A percentile compares a stretch with the other conserved stretches of the same genome.
Evolutionary conservation across 345 rosid genomes (phyloP).

Genomic region (Raphanus raphanistrum): DNA sequence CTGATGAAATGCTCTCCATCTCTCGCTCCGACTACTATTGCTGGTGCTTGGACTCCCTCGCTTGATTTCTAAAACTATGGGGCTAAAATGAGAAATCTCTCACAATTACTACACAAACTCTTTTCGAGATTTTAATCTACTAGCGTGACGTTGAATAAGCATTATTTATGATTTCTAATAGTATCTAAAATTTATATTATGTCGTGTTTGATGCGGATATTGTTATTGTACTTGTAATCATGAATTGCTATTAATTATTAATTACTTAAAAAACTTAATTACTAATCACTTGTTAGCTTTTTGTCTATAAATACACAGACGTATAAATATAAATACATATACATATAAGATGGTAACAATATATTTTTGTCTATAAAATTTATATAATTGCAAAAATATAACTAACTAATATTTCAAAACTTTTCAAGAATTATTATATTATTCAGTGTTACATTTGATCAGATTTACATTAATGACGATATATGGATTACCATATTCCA

Average conservation of each 20-base stretch:
- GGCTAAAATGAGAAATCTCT: neutral
- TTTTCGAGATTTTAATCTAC: neutral
- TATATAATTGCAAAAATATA: too few species aligned
- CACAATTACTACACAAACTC: neutral
- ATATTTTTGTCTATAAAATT: too few species aligned
- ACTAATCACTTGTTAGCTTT: neutral
- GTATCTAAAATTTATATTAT: neutral
- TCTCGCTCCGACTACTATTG: slow-evolving; percentile 89
- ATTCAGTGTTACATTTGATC: too few species aligned
- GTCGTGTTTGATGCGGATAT: neutral
- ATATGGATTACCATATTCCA: too few species aligned
- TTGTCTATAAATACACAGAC: neutral
- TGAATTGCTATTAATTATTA: neutral
- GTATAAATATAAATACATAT: too few species aligned
- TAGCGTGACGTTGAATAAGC: neutral
- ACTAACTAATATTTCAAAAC: too few species aligned
- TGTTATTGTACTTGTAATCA: slow-evolving; percentile 7
- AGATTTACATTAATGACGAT: too few species aligned
- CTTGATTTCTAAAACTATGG: slow-evolving; percentile 2
- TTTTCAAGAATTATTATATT: too few species aligned
- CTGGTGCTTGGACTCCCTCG: slow-evolving; percentile 79
- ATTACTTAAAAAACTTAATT: neutral
- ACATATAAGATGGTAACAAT: neutral
- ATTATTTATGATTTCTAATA: slow-evolving; percentile 5
- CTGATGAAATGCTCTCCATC: slow-evolving; percentile 62